Evolutionary conservation across 148 eudicot species (phyloP), one percentile per base, ranked within the genome.

Genomic region (Polygonum aviculare): DNA sequence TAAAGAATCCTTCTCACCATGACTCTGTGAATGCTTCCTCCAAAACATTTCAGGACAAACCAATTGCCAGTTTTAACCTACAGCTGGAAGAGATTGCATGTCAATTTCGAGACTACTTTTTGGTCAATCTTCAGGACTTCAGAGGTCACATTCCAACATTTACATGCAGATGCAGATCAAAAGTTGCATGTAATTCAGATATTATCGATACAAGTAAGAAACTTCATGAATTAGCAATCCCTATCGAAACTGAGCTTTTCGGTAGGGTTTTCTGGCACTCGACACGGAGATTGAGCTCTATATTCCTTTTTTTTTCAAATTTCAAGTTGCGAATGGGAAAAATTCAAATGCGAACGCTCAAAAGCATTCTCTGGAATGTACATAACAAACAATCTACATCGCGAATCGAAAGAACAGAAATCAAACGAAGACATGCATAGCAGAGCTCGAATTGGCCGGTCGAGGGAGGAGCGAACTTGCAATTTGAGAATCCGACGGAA

Each of bases 21-120:
- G 78, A 71, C 79, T 82, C 26, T 88, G 83, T 70, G 85, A 35
- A 26, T 60, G 63, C 83, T 78, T 88, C 82, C 88, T 82, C 75
- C 84, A 77, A 69, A 92, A 92, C 91, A 90, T 80, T 65, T 40
- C 38, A 45, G 18, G 51, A 65, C 33, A 48, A 16, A 54, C 49
- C 6, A 52, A 50, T 45, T 21, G 36, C 36, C 3, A 31, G 3
- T 0, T 31, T 10, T 1, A 26, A 26, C 31, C 69, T 60, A 60
- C 69, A 60, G 69, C 38, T 60, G 16, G 36, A 60, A 26, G 67
- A 60, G 14, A 26, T 11, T 60, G 36, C 67, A 26, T 22, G 67
- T 60, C 67, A 60, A 60, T 60, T 60, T 31, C 14, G 7, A 19
- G 19, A 54, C n/a, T 11, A 54, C 2, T 9, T 18, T n/a, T 11